Base-by-base conservation (phyloP, 2,329 filamentous ascomycete genomes). In the Colletotrichum lindemuthianum region DNA sequence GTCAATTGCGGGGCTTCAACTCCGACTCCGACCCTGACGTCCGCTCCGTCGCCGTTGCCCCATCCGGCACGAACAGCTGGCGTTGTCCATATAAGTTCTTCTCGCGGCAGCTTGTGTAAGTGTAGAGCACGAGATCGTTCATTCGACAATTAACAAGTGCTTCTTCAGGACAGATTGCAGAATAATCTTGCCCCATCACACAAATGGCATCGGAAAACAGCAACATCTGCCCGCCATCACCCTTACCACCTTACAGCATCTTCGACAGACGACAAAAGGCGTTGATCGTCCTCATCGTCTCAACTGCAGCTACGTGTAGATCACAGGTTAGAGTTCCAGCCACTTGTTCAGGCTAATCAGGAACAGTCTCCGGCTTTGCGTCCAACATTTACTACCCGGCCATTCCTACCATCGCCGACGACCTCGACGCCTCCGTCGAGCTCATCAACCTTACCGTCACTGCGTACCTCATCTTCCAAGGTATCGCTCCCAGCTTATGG, bases 311-410 rank as follows among this genome's bases (percentile, higher is more conserved):
- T 32, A 85, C 83, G 1, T 85, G 80, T 84, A 72, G 72, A 75
- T 69, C 6, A 8, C 12, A 4, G 1, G 3, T 2, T n/a, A 6
- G 37, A 7, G 3, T 2, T 11, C 7, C 5, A 9, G 5, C 6
- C 1, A 10, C 4, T 8, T 6, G 2, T 11, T 24, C 37, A 4
- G 13, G 24, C 45, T 65, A 0, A 8, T 24, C 6, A 13, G 32
- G 24, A 8, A 24, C 47, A 80, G 77, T 80, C 63, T 80, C 78
- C 0, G 77, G 77, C 5, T 78, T 79, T 47, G 74, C 77, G 0
- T 78, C 76, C 8, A 76, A 81, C 55, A 84, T 84, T 4, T 86
- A 84, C 71, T 83, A 83, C 55, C 83, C 82, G 1, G 81, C 82
- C 0, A 74, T 84, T 8, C 76, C 77, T 9, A 75, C 76, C 5